A percentile compares a stretch with the other conserved stretches of the same genome.
Conservation (phyloP, 1,139 yeast species). For the Hanseniaspora gamundiae region DNA sequence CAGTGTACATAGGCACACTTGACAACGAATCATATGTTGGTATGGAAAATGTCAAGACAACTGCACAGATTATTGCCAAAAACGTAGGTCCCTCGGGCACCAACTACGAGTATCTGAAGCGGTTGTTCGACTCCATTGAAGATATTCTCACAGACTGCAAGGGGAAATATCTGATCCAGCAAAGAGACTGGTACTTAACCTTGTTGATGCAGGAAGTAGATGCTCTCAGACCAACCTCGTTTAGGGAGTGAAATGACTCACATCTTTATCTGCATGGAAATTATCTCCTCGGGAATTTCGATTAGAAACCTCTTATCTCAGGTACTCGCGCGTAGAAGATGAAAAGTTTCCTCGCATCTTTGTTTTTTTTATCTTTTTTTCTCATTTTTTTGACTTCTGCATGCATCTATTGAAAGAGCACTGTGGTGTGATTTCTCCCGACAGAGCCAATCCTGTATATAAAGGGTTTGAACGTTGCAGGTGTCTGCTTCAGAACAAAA, state of each 20-base stretch:
- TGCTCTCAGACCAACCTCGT: constrained; percentile 17
- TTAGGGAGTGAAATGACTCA: neutral
- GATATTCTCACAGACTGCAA: constrained; percentile 30
- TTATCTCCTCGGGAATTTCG: too few relatives aligned
- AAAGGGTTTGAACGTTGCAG: too few relatives aligned
- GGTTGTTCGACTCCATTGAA: constrained; percentile 41
- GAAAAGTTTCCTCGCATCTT: neutral
- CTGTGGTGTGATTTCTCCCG: too few relatives aligned
- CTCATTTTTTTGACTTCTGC: neutral
- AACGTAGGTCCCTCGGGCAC: constrained; percentile 73
- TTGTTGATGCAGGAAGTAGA: constrained; percentile 17
- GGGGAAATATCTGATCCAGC: constrained; percentile 24
- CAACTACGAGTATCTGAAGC: constrained; percentile 56
- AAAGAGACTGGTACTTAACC: constrained; percentile 15
- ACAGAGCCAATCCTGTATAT: too few relatives aligned
- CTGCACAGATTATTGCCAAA: constrained; percentile 48
- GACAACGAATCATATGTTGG: constrained; percentile 77
- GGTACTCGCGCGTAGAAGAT: too few relatives aligned
- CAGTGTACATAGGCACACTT: constrained; percentile 74
- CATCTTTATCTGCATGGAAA: neutral
- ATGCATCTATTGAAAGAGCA: too few relatives aligned
- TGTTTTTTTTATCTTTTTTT: neutral
- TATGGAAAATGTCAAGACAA: constrained; percentile 46
- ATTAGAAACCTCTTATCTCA: too few relatives aligned
- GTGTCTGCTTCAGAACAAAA: neutral